These are phyloP conservation scores for Delonix regia DNA, from an alignment of 306 rosid species.

Conservation along the genomic window DNA sequence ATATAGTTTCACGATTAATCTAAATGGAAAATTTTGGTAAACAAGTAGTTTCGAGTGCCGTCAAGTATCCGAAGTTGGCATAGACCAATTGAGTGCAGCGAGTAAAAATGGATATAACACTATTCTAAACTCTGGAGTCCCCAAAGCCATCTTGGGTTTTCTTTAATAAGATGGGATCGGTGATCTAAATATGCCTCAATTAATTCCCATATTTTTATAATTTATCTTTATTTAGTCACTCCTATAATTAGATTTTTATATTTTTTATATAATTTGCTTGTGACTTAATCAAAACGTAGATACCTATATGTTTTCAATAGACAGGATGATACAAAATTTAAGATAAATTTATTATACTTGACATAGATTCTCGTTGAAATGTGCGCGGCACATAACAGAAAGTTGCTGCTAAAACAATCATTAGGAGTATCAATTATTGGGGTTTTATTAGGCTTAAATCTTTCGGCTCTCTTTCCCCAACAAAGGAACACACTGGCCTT, in stretches of 20 bases:
- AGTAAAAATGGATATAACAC: not conserved
- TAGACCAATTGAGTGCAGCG: not conserved
- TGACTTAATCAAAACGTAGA: not conserved
- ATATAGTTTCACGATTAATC: too few species aligned
- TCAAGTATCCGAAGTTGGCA: too few species aligned
- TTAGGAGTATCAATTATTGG: not conserved
- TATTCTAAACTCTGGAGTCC: not conserved
- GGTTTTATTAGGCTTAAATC: not conserved
- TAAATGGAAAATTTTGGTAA: too few species aligned
- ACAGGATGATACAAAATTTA: too few species aligned
- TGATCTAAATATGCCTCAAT: not conserved
- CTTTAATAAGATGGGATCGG: not conserved
- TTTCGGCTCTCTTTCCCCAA: not conserved
- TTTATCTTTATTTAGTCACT: not conserved
- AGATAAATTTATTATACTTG: too few species aligned
- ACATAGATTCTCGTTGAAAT: too few species aligned
- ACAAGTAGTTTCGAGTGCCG: too few species aligned
- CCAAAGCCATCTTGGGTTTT: not conserved
- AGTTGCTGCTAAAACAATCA: not conserved
- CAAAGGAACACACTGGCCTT: not conserved
- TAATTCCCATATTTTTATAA: not conserved
- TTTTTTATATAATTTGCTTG: not conserved
- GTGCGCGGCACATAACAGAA: not conserved
- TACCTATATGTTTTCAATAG: too few species aligned
- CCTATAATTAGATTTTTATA: not conserved